Base-by-base conservation (phyloP, 2,329 filamentous ascomycete genomes). In the Neurospora crassa region DNA sequence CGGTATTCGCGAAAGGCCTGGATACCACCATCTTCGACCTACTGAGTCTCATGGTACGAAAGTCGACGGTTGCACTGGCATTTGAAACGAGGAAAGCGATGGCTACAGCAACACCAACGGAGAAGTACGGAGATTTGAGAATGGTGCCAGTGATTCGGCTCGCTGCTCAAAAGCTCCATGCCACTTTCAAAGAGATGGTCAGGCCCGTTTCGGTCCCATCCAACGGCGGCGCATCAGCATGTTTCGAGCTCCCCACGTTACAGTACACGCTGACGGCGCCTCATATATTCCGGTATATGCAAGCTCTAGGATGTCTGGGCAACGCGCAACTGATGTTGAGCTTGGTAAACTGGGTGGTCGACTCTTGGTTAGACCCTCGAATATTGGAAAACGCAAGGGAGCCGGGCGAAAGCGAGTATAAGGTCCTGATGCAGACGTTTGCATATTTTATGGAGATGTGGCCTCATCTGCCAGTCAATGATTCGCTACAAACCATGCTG, bases 201-300 rank as follows among this genome's bases (percentile, higher is more conserved):
- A 74, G 74, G 47, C 70, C 43, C 43, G 20, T 47, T 12, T 20
- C 81, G 2, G 71, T 79, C 47, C 47, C 20, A 8, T 18, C 69
- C 71, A 20, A 45, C 69, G 16, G 53, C 29, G 8, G 37, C 29
- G 14, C 53, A 37, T 63, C 53, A 29, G 29, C 53, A 37, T 72
- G 47, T 4, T 37, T 80, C 72, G 79, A 68, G 69, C 71, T 70
- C 0, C 74, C 76, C 14, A 70, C 71, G 8, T 78, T 86, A 1
- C 79, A 84, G 8, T 79, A 82, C 45, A 78, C 82, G 14, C 81
- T 89, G 12, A 78, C 79, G 11, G 84, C 85, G 7, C 79, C 79
- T 24, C 79, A 84, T 45, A 77, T 88, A 1, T 87, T 91, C 75
- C 81, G 83, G 2, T 91, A 92, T 77, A 84, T 93, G 78, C 84